Percentiles rank a stretch among this genome's conserved stretches.
Evolutionary conservation across 1,284 basidiomycete genomes (phyloP).

Genomic region (Fomes fomentarius): DNA sequence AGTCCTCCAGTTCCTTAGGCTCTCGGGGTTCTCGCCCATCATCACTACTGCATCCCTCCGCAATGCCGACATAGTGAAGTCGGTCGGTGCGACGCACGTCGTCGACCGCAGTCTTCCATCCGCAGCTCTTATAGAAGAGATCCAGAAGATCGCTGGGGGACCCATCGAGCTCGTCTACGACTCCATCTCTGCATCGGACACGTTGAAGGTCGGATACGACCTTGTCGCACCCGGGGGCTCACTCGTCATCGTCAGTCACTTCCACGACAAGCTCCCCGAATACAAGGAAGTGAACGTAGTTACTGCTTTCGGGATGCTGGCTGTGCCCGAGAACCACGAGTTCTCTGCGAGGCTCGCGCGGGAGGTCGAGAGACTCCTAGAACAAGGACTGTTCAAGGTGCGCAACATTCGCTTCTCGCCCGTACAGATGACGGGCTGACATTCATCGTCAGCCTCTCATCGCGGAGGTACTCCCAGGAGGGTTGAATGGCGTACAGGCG

Average conservation of each 20-base stretch:
- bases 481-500: slow-evolving; percentile 45
- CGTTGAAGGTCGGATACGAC: slow-evolving; percentile 26
- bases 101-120: slow-evolving; percentile 33
- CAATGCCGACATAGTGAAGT: slow-evolving; percentile 36
- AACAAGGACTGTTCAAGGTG: neutral
- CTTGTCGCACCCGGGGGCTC: no score
- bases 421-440: no score
- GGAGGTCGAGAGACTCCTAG: no score
- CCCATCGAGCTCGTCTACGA: slow-evolving; percentile 32
- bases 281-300: no score
- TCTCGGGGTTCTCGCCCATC: slow-evolving; percentile 39
- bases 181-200: slow-evolving; percentile 25
- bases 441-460: slow-evolving; percentile 27
- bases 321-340: slow-evolving; percentile 15
- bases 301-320: slow-evolving; percentile 30
- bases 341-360: no score
- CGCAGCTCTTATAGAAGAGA: slow-evolving; percentile 17
- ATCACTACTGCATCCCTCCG: slow-evolving; percentile 39
- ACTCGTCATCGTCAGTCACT: no score
- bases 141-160: slow-evolving; percentile 21
- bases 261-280: no score
- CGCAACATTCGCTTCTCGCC: no score
- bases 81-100: slow-evolving; percentile 40
- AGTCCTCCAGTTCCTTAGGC: slow-evolving; percentile 39
- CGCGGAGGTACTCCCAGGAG: slow-evolving; percentile 47